Evolutionary conservation across 1,284 basidiomycete genomes (phyloP), one percentile per base, ranked within the genome.

Genomic region (Nidula niveotomentosa): DNA sequence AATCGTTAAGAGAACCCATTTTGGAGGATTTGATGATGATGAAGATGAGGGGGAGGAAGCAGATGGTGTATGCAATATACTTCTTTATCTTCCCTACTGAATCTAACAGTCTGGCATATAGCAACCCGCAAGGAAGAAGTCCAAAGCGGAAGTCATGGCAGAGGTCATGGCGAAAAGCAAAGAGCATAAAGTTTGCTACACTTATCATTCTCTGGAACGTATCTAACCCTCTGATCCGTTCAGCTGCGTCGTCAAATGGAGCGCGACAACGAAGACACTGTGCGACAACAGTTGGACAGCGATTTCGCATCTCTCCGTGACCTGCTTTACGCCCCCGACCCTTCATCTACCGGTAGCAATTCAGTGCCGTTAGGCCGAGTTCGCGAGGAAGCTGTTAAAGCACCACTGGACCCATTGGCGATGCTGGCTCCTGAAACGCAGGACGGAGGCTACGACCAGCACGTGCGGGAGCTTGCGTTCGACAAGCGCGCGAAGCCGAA

Each of bases 141-240:
- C 88, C 13, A 98, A 98, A 74, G 90, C 92, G 3, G 96, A 99
- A 68, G 93, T 98, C 58, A 99, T 99, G 97, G 86, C 91, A 1
- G 97, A 99, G 71, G 90, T 99, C 51, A 95, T 99, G 50, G 92
- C 94, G 10, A 99, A 99, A 74, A 96, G 94, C 74, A 99, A 99
- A 72, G 85, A 88, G 53, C 85, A 97, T 74, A 98, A 96, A 78
- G 94, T 93, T 59, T 52, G 70, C 56, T 45, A 10, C 54, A 23
- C 18, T 53, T 12, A 43, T 43, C 30, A 8, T 51, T 10, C 30
- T 45, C 39, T 17, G 8, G 15, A n/a, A 41, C 18, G 6, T 50
- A 34, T 48, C 6, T 30, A 1, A 45, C 34, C 48, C 51, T 36
- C 37, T 51, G 18, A 53, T 41, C 53, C 23, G 15, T 12, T 12